Conservation (phyloP, 257 asterid species). For the Solanum infundibuliforme region DNA sequence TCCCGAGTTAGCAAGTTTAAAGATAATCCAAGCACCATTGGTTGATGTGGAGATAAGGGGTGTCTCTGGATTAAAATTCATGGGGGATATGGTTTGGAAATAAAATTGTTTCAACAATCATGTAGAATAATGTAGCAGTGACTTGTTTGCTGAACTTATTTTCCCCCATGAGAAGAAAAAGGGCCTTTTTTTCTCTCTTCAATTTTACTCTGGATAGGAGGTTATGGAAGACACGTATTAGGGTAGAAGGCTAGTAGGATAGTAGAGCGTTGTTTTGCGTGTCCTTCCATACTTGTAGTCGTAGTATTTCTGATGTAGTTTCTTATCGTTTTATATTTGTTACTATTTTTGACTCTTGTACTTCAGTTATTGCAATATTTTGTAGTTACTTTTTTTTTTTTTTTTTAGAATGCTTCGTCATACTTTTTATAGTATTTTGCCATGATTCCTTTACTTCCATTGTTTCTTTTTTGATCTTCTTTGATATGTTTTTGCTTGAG, state of each 20-base stretch:
- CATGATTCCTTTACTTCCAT: not conserved
- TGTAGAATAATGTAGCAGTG: not conserved
- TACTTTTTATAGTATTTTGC: not conserved
- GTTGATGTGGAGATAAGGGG: slow-evolving; percentile 68
- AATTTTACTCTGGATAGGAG: not conserved
- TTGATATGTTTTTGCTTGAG: not conserved
- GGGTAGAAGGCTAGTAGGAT: not conserved
- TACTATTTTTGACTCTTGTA: not conserved
- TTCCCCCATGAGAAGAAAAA: not conserved
- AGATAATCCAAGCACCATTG: slow-evolving; percentile 35
- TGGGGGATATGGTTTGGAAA: slow-evolving; percentile 62
- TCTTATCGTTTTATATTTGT: not conserved
- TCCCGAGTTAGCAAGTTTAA: slow-evolving; percentile 32
- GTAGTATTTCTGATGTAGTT: not conserved
- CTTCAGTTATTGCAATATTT: not conserved
- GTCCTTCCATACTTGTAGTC: not conserved
- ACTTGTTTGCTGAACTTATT: not conserved
- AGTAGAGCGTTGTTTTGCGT: not conserved
- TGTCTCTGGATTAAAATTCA: slow-evolving; percentile 52
- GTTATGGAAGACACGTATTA: not conserved
- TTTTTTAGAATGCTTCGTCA: not conserved
- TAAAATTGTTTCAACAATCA: slow-evolving; percentile 8
- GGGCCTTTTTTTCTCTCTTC: not conserved
- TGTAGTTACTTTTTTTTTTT: not conserved
- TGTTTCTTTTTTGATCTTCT: not conserved